Evolutionary conservation across 768 basidiomycete species (phyloP).

Genomic region (Termitomyces sp.): DNA sequence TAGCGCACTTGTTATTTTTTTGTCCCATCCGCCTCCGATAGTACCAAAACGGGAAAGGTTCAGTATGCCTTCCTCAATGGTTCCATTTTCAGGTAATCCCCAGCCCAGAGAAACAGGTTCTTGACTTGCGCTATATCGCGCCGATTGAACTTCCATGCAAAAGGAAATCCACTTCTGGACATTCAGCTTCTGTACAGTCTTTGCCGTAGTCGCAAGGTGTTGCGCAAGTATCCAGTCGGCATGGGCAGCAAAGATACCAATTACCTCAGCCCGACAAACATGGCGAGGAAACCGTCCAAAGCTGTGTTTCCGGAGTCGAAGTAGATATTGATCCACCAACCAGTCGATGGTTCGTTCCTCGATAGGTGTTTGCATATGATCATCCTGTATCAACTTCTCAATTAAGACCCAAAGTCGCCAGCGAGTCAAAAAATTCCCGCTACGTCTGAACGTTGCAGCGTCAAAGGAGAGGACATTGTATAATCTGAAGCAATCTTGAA

Average conservation of each 20-base stretch:
- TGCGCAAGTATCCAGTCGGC: slow-evolving; percentile 58
- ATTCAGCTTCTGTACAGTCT: slow-evolving; percentile 33
- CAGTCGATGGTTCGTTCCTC: slow-evolving; percentile 45
- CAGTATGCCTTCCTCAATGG: slow-evolving; percentile 11
- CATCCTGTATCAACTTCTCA: slow-evolving; percentile 35
- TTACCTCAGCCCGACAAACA: slow-evolving; percentile 50
- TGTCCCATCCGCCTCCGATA: slow-evolving; percentile 27
- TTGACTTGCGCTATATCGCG: slow-evolving; percentile 28
- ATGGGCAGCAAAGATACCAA: slow-evolving; percentile 49
- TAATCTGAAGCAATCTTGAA: slow-evolving; percentile 20
- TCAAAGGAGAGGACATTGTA: slow-evolving; percentile 49
- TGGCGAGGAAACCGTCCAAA: slow-evolving; percentile 42
- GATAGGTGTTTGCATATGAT: slow-evolving; percentile 28
- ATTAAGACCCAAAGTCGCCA: slow-evolving; percentile 49
- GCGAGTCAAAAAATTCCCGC: slow-evolving; percentile 49
- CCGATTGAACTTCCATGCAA: slow-evolving; percentile 28
- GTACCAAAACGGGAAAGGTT: slow-evolving; percentile 31
- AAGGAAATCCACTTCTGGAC: slow-evolving; percentile 47
- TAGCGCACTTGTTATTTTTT: slow-evolving; percentile 18
- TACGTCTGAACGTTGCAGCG: slow-evolving; percentile 34
- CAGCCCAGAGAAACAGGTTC: slow-evolving; percentile 31
- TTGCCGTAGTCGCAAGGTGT: slow-evolving; percentile 30
- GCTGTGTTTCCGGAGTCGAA: slow-evolving; percentile 18
- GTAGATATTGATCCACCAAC: slow-evolving; percentile 43
- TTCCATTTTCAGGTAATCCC: slow-evolving; percentile 30